These are phyloP conservation scores for Moricandia moricandioides DNA, from an alignment of 345 rosid genomes.

Conservation along the genomic window DNA sequence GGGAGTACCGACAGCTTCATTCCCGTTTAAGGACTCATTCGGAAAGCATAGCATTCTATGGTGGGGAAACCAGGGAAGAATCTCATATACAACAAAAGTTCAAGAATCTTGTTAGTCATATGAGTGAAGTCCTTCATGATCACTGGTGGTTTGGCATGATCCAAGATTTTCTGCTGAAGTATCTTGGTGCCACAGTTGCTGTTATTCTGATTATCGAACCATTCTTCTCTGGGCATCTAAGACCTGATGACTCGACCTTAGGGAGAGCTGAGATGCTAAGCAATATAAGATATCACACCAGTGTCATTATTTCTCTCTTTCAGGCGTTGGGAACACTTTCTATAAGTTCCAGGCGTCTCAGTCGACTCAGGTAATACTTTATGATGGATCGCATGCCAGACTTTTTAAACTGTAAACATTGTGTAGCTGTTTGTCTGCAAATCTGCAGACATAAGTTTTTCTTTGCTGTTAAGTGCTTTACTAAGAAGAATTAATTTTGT, in stretches of 20 bases:
- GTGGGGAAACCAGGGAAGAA: conserved; percentile 90
- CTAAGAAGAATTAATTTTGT: neutral
- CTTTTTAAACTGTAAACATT: neutral
- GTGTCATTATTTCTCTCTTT: conserved; percentile 88
- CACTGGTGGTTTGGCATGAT: conserved; percentile 99
- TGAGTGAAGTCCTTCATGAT: conserved; percentile 77
- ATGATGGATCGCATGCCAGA: conserved; percentile 15
- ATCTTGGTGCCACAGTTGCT: conserved; percentile 96
- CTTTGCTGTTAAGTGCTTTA: neutral
- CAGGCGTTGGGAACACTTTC: conserved; percentile 93
- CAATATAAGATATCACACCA: conserved; percentile 97
- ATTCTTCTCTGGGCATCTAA: conserved; percentile 85
- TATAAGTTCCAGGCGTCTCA: conserved; percentile 84
- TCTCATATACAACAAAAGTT: conserved; percentile 87
- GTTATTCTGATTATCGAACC: conserved; percentile 93
- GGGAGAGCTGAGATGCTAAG: conserved; percentile 98
- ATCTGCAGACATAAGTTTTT: neutral
- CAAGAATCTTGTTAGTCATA: conserved; percentile 65
- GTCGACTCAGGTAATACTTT: conserved; percentile 81
- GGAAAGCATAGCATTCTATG: conserved; percentile 97
- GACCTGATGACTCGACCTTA: conserved; percentile 83
- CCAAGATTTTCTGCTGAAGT: conserved; percentile 92
- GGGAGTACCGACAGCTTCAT: conserved; percentile 95
- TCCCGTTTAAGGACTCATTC: conserved; percentile 97
- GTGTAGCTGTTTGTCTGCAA: neutral